Evolutionary conservation across 768 basidiomycete genomes (phyloP).

Genomic region (Lactifluus echinatus): DNA sequence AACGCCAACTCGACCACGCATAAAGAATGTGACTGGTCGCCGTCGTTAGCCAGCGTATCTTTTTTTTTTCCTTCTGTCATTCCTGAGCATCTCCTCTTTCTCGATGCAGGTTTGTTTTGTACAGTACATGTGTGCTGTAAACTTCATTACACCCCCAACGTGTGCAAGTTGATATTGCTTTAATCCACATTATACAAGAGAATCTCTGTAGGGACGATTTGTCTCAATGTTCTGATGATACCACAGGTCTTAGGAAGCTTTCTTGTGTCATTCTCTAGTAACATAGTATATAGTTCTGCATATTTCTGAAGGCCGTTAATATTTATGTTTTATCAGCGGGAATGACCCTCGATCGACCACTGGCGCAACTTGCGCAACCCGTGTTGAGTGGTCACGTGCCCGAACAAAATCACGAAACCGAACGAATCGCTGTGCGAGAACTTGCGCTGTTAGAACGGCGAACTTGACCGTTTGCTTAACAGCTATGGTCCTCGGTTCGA

Average conservation of each 20-base stretch:
- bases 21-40: constrained; percentile 36
- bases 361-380: no score
- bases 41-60: constrained; percentile 33
- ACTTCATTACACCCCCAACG: neutral
- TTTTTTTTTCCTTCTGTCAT: neutral
- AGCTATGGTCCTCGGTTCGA: neutral
- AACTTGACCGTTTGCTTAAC: no score
- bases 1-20: constrained; percentile 56
- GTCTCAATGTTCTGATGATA: neutral
- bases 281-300: neutral
- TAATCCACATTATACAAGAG: neutral
- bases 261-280: constrained; percentile 1
- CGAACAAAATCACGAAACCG: no score
- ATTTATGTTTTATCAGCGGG: neutral
- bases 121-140: neutral
- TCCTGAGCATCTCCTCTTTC: neutral
- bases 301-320: constrained; percentile 1
- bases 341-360: no score
- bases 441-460: no score
- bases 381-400: no score
- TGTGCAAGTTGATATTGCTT: constrained; percentile 10
- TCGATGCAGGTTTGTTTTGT: neutral
- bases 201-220: neutral
- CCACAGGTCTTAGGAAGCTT: neutral
- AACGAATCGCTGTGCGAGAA: no score